Percentiles rank a stretch among this genome's conserved stretches.
These are phyloP conservation scores for Trichosporon ovoides DNA, from an alignment of 1,284 basidiomycete species.

Conservation along the genomic window DNA sequence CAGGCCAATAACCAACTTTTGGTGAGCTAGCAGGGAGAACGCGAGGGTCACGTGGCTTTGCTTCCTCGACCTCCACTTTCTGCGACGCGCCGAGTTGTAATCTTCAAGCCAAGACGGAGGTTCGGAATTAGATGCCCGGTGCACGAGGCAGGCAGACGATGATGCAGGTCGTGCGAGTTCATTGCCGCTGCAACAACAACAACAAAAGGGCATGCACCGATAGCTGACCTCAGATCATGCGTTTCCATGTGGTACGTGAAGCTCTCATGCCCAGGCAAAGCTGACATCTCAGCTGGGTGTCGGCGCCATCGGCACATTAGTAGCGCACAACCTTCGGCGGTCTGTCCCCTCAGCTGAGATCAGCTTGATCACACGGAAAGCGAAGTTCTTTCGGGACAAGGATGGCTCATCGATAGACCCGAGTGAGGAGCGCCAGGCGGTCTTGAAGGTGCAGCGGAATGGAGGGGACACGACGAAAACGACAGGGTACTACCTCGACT, in stretches of 20 bases:
- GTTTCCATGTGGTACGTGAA: constrained; percentile 42
- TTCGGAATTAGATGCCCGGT: not conserved
- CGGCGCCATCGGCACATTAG: constrained; percentile 72
- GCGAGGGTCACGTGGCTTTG: constrained; percentile 2
- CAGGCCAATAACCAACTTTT: not conserved
- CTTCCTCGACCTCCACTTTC: constrained; percentile 1
- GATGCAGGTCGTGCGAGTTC: not conserved
- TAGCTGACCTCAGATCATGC: constrained; percentile 22
- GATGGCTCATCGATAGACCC: not conserved
- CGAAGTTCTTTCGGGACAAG: not conserved
- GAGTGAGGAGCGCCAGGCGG: not conserved
- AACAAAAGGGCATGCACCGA: not conserved
- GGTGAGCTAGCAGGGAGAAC: not conserved
- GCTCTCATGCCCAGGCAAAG: too few species aligned
- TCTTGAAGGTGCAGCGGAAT: constrained; percentile 10
- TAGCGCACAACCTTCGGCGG: constrained; percentile 70
- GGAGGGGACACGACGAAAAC: constrained; percentile 18
- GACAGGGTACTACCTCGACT: constrained; percentile 26
- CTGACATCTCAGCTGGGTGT: constrained; percentile 55
- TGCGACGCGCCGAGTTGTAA: too few species aligned
- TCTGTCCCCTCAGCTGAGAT: constrained; percentile 55
- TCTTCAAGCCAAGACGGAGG: too few species aligned
- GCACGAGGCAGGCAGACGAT: not conserved
- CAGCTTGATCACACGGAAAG: constrained; percentile 55
- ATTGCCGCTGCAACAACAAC: not conserved